Base-by-base conservation (phyloP, 768 basidiomycete genomes). In the Lactarius quietus region DNA sequence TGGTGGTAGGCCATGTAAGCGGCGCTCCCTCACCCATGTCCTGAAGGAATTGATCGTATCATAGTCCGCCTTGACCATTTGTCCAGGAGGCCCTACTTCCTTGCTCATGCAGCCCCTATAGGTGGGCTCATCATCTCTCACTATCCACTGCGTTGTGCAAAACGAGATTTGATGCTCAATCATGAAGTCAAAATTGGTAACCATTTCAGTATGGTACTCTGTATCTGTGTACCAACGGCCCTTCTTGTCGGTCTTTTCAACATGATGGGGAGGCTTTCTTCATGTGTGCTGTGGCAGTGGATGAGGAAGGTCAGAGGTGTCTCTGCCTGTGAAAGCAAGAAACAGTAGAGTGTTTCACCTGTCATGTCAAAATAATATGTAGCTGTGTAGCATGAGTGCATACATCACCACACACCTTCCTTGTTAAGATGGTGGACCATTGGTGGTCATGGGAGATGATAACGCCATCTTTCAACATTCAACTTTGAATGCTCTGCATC, bases 101-200 rank as follows among this genome's bases (percentile, higher is more conserved):
- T n/a, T n/a, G n/a, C n/a, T n/a, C n/a, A n/a, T n/a, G n/a, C n/a
- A 84, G 3, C 90, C 89, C 41, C 88, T 81, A 70, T 86, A 87
- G 1, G 83, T 83, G 12, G 88, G 87, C 60, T 85, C 82, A 1
- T 80, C 73, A 72, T 92, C 90, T 6, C 81, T 80, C 1, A 86
- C 77, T 18, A 83, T 83, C 84, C 86, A 91, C 58, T 87, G 85
- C 3, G 77, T 73, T 5, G 79, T 77, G 12, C 68, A 68, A 23
- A 76, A 71, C 35, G 80, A 70, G 61, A 83, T 73, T 59, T 79
- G 73, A 20, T 77, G 71, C 69, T 86, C 83, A 71, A 91, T 83
- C 67, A 73, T 78, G 72, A 91, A 91, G 70, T 88, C 82, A 69
- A 91, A 91, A 71, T 91, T 89, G 26, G 80, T 79, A 48, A 90